Evolutionary conservation across 2,329 filamentous ascomycete species (phyloP).

Genomic region (Trichoderma asperellum): DNA sequence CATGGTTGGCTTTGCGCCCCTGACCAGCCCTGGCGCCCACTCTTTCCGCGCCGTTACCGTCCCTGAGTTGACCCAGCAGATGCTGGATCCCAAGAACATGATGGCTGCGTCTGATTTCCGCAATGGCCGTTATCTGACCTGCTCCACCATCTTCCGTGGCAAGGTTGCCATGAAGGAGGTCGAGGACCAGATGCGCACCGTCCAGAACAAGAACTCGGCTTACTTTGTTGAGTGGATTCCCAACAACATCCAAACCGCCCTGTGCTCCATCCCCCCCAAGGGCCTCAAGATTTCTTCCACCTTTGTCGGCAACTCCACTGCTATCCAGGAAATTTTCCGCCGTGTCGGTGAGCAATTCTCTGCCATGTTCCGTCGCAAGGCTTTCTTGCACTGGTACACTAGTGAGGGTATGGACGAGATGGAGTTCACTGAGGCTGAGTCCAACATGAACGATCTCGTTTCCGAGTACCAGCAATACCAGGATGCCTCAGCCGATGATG

Average conservation of each 20-base stretch:
- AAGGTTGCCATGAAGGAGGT: constrained; percentile 99
- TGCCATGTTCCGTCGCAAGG: constrained; percentile 99
- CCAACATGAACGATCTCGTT: constrained; percentile 99
- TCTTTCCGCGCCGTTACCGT: constrained; percentile 97
- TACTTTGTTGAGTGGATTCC: constrained; percentile 99
- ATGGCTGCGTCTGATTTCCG: constrained; percentile 99
- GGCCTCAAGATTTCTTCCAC: constrained; percentile 99
- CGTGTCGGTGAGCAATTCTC: constrained; percentile 98
- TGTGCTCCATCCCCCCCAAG: constrained; percentile 96
- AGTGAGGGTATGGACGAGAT: constrained; percentile 99
- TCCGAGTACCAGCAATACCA: constrained; percentile 99
- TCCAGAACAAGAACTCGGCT: constrained; percentile 98
- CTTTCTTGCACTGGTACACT: constrained; percentile 99
- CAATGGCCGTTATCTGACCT: constrained; percentile 98
- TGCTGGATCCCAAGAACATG: constrained; percentile 99
- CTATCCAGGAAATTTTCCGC: constrained; percentile 99
- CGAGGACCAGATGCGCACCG: constrained; percentile 99
- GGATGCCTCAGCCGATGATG: constrained; percentile 95
- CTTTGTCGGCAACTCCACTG: constrained; percentile 98
- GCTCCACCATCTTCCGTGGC: constrained; percentile 99
- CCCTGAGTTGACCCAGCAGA: constrained; percentile 98
- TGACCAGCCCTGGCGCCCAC: constrained; percentile 82
- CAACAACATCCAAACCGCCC: constrained; percentile 99
- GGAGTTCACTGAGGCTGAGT: constrained; percentile 99
- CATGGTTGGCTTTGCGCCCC: constrained; percentile 99